A percentile compares a stretch with the other conserved stretches of the same genome.
Conservation (phyloP, 306 rosid genomes). For the Fragaria nilgerrensis region DNA sequence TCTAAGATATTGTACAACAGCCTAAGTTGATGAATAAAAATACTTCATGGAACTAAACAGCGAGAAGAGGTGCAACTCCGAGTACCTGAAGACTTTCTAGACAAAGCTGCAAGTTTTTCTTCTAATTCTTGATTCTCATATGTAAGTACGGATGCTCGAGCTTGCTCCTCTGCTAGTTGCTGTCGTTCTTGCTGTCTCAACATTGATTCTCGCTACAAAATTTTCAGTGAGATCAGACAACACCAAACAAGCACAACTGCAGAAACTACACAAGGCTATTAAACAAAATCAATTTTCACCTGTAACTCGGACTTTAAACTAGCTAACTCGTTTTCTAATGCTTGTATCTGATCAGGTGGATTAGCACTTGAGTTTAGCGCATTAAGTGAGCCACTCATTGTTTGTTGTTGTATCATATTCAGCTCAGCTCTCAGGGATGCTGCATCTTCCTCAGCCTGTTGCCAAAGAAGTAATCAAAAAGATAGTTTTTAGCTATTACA, state of each 20-base stretch:
- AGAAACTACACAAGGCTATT: slow-evolving; percentile 18
- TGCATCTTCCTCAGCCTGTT: slow-evolving; percentile 97
- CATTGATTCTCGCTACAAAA: slow-evolving; percentile 55
- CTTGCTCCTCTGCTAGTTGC: slow-evolving; percentile 62
- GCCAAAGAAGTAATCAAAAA: slow-evolving; percentile 39
- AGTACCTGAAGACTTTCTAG: slow-evolving; percentile 56
- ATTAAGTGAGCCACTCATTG: slow-evolving; percentile 56
- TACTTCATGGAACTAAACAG: background rate
- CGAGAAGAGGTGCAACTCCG: background rate
- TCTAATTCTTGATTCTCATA: slow-evolving; percentile 83
- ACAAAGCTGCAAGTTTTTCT: slow-evolving; percentile 57
- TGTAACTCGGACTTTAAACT: slow-evolving; percentile 63
- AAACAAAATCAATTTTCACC: slow-evolving; percentile 34
- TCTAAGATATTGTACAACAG: slow-evolving; percentile 3
- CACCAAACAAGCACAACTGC: slow-evolving; percentile 14
- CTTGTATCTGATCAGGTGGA: slow-evolving; percentile 62
- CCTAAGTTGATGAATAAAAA: background rate
- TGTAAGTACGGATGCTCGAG: slow-evolving; percentile 43
- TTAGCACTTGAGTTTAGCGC: slow-evolving; percentile 43
- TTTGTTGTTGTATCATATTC: slow-evolving; percentile 79
- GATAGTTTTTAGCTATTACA: background rate
- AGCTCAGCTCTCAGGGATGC: slow-evolving; percentile 88
- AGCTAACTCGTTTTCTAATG: slow-evolving; percentile 70
- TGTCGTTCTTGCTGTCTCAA: slow-evolving; percentile 87
- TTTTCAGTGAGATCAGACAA: slow-evolving; percentile 29